A percentile compares a stretch with the other conserved stretches of the same genome.
Evolutionary conservation across 441 rosid genomes (phyloP).

Genomic region (Sinapis alba): DNA sequence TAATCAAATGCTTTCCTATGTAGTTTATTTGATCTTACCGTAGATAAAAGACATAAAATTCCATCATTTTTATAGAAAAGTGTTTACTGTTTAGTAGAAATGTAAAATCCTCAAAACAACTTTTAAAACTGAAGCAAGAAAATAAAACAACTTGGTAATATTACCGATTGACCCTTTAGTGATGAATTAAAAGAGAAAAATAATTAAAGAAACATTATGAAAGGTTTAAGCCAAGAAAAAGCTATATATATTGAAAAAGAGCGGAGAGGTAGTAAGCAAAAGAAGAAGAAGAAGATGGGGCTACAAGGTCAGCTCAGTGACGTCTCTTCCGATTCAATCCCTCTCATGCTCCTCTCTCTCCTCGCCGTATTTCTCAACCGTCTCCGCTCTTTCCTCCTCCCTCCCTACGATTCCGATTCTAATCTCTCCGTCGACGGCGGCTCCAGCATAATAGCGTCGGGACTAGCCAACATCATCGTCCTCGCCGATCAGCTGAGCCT

Average conservation of each 20-base stretch:
- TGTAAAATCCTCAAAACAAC: background rate
- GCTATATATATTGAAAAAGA: background rate
- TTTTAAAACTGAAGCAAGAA: no score
- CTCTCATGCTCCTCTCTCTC: slow-evolving; percentile 54
- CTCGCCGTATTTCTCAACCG: slow-evolving; percentile 52
- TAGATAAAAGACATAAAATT: no score
- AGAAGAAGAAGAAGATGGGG: slow-evolving; percentile 47
- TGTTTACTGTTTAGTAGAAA: no score
- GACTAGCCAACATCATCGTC: slow-evolving; percentile 58
- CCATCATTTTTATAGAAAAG: no score
- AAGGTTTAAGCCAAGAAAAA: slow-evolving; percentile 6
- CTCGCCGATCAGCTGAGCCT: slow-evolving; percentile 75
- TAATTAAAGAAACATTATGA: background rate
- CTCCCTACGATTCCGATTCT: slow-evolving; percentile 30
- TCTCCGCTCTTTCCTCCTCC: slow-evolving; percentile 47
- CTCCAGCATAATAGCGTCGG: slow-evolving; percentile 49
- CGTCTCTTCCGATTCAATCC: slow-evolving; percentile 74
- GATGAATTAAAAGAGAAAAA: background rate
- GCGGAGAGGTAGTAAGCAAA: background rate
- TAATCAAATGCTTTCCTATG: no score
- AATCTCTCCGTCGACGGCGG: slow-evolving; percentile 27
- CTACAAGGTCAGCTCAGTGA: slow-evolving; percentile 70
- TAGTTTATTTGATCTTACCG: no score
- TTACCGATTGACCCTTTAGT: background rate
- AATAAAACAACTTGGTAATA: no score